These are phyloP conservation scores for Tritrichomonas foetus DNA, from an alignment of 208 protist species.

Conservation along the genomic window DNA sequence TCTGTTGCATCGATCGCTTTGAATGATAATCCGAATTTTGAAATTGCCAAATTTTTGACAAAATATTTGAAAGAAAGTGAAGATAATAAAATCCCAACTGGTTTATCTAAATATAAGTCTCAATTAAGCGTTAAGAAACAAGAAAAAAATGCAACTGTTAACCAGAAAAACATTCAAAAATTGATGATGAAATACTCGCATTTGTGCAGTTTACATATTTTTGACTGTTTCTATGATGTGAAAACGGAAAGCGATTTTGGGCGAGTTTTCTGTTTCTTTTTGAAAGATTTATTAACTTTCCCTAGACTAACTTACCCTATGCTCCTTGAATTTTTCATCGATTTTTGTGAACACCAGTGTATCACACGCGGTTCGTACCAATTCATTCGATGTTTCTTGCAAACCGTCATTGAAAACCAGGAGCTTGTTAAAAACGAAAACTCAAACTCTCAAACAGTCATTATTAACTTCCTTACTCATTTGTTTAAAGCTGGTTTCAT, in stretches of 20 bases:
- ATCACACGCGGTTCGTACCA: background rate
- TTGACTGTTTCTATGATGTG: background rate
- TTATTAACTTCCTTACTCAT: background rate
- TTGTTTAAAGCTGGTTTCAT: background rate
- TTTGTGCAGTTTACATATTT: background rate
- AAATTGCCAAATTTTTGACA: background rate
- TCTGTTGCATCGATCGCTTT: background rate
- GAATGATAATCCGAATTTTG: background rate
- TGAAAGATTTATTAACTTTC: background rate
- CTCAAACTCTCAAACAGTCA: background rate
- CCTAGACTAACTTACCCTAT: background rate
- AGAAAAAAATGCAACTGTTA: background rate
- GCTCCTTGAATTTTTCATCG: background rate
- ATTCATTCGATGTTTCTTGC: background rate
- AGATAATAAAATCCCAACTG: background rate
- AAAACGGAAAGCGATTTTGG: background rate
- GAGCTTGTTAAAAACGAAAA: background rate
- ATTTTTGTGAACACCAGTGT: background rate
- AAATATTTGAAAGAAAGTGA: background rate
- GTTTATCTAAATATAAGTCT: background rate
- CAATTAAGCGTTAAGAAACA: background rate
- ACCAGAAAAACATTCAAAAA: background rate
- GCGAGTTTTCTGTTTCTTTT: background rate
- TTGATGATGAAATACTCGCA: background rate
- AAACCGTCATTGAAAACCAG: background rate